Evolutionary conservation across 768 basidiomycete genomes (phyloP), one percentile per base, ranked within the genome.

Genomic region (Lactarius sp.): DNA sequence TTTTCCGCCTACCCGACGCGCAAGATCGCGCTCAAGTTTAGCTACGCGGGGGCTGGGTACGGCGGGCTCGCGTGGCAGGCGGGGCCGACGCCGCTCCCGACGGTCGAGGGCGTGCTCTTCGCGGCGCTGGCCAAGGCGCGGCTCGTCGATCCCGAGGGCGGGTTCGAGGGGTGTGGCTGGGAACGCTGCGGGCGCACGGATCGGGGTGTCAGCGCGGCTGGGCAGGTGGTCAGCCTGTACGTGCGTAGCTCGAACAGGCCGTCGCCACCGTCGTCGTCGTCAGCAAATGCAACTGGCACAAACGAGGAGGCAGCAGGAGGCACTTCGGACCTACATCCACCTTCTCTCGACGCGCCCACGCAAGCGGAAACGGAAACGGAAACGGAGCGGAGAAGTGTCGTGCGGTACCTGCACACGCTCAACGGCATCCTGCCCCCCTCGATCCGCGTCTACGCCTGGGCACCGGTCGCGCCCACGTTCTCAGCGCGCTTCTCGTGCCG

Each of bases 171-270:
- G 0, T 94, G 93, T 71, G 90, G 84, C 41, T 98, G 92, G 86
- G 86, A 90, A 71, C 81, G 84, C 68, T 98, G 97, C 74, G 96
- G 97, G 13, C 77, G 97, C 70, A 98, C 97, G 33, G 97, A 99
- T 79, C 81, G 88, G 20, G 95, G 96, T 0, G 97, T 99, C 62
- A 96, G 94, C 72, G 92, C 89, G 44, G 90, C 89, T 8, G 94
- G 93, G 3, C 96, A 98, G 73, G 94, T 98, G 27, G 80, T 98
- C 55, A 92, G 90, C 55, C 79, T 99, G 8, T 94, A 92, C 88
- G 86, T 97, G 13, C 78, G 94, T 62, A 94, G 92, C 73, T 82
- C 83, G 10, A 73, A 86, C 50, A 75, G 70, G 7, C 22, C 61
- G 55, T 22, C 44, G 0, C 6, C 10, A 2, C 4, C 47, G 0